These are phyloP conservation scores for Termitomyces heimii DNA, from an alignment of 768 basidiomycete species.

Conservation along the genomic window DNA sequence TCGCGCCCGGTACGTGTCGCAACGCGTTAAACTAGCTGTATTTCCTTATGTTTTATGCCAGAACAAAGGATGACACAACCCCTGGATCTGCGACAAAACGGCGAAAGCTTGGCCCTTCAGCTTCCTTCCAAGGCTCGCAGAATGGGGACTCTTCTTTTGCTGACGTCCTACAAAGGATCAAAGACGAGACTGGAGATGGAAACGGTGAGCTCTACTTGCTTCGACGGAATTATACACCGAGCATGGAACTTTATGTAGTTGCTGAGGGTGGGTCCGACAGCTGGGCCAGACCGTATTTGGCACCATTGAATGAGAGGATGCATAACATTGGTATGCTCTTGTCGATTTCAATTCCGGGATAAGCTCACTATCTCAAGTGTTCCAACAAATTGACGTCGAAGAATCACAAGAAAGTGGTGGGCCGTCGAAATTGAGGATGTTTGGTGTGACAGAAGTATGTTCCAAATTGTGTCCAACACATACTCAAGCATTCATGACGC, in stretches of 20 bases:
- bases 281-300: constrained; percentile 65
- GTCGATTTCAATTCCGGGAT: neutral
- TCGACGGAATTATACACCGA: neutral
- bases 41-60: constrained; percentile 6
- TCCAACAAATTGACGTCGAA: constrained; percentile 96
- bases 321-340: constrained; percentile 60
- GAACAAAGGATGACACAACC: constrained; percentile 19
- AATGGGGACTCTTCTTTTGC: constrained; percentile 49
- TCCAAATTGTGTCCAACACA: neutral
- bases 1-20: constrained; percentile 24
- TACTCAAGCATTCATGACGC: neutral
- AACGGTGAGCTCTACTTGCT: constrained; percentile 28
- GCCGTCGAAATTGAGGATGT: constrained; percentile 58
- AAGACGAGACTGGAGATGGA: constrained; percentile 41
- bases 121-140: constrained; percentile 32
- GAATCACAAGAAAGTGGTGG: constrained; percentile 41
- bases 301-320: constrained; percentile 46
- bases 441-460: constrained; percentile 82
- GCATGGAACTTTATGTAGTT: constrained; percentile 27
- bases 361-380: constrained; percentile 42
- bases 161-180: constrained; percentile 57
- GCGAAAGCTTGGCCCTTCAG: constrained; percentile 39
- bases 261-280: constrained; percentile 74
- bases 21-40: constrained; percentile 16
- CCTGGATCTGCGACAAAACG: constrained; percentile 45